Evolutionary conservation across 2,329 filamentous ascomycete genomes (phyloP).

Genomic region (Helminthosporium solani): DNA sequence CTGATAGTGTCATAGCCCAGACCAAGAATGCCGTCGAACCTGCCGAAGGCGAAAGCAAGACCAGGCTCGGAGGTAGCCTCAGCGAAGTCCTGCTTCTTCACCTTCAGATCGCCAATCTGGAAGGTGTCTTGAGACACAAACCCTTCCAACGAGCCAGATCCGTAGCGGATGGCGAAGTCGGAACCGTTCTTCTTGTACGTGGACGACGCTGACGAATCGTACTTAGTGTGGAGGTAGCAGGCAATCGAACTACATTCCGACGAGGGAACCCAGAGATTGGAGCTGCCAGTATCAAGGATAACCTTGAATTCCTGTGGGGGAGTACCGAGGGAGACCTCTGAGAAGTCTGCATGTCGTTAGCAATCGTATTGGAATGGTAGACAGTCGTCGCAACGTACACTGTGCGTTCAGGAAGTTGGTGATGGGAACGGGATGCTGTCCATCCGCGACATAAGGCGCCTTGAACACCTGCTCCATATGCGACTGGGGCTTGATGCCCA

Average conservation of each 20-base stretch:
- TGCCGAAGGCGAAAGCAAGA: constrained; percentile 94
- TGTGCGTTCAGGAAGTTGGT: constrained; percentile 99
- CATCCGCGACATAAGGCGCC: constrained; percentile 65
- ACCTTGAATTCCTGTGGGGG: constrained; percentile 98
- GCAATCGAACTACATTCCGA: constrained; percentile 89
- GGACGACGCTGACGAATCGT: constrained; percentile 85
- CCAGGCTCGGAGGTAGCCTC: constrained; percentile 96
- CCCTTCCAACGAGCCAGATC: constrained; percentile 89
- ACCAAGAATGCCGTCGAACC: constrained; percentile 95
- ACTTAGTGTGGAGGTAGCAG: constrained; percentile 96
- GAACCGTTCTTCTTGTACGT: constrained; percentile 94
- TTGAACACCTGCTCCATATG: constrained; percentile 79
- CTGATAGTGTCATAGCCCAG: constrained; percentile 94
- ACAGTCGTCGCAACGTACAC: constrained; percentile 63
- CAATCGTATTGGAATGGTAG: constrained; percentile 1
- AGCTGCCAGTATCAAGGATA: constrained; percentile 95
- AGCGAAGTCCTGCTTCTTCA: constrained; percentile 91
- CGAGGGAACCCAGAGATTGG: constrained; percentile 98
- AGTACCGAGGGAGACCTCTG: constrained; percentile 88
- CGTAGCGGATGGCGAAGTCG: constrained; percentile 90
- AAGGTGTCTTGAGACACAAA: constrained; percentile 89
- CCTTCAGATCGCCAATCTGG: constrained; percentile 81
- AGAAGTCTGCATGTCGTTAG: constrained; percentile 69
- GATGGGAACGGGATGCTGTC: constrained; percentile 78
- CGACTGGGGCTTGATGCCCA: constrained; percentile 70